A percentile compares a stretch with the other conserved stretches of the same genome.
Conservation (phyloP, 1,284 basidiomycete genomes). For the Rhodotorula sp. region DNA sequence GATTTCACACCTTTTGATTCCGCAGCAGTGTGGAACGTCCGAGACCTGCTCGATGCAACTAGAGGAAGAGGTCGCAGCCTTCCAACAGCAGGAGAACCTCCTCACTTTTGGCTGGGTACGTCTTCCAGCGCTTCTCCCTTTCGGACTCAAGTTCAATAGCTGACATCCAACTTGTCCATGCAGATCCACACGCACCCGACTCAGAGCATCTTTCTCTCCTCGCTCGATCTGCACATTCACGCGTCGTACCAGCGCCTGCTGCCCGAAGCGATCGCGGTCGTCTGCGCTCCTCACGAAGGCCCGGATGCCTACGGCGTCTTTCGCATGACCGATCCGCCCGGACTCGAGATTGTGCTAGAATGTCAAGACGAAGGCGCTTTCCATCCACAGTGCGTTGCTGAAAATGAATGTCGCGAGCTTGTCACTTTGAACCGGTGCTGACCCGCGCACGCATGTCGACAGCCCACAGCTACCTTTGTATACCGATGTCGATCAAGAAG, state of each 20-base stretch:
- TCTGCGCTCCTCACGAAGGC: slow-evolving; percentile 65
- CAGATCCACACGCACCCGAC: slow-evolving; percentile 91
- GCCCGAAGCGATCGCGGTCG: slow-evolving; percentile 85
- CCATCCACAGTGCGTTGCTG: slow-evolving; percentile 66
- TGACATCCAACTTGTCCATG: not conserved
- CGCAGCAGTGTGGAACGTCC: slow-evolving; percentile 76
- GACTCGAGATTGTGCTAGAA: slow-evolving; percentile 65
- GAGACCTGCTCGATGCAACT: slow-evolving; percentile 86
- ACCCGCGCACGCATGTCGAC: slow-evolving; percentile 6
- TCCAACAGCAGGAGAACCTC: slow-evolving; percentile 71
- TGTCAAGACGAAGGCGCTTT: slow-evolving; percentile 72
- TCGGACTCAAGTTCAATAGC: not conserved
- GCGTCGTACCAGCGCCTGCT: slow-evolving; percentile 81
- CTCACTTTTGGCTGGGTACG: slow-evolving; percentile 77
- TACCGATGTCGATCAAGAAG: slow-evolving; percentile 29
- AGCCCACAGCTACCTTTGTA: slow-evolving; percentile 38
- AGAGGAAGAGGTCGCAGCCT: slow-evolving; percentile 78
- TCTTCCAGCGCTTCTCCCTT: not conserved
- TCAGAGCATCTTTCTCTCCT: slow-evolving; percentile 77
- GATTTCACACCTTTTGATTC: slow-evolving; percentile 74
- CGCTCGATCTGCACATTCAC: slow-evolving; percentile 84
- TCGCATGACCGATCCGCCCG: slow-evolving; percentile 75
- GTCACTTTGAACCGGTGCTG: not conserved
- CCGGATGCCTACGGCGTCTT: slow-evolving; percentile 51
- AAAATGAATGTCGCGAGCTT: not conserved